Conservation (phyloP, 805 yeast genomes). For the Saturnispora mendoncae region DNA sequence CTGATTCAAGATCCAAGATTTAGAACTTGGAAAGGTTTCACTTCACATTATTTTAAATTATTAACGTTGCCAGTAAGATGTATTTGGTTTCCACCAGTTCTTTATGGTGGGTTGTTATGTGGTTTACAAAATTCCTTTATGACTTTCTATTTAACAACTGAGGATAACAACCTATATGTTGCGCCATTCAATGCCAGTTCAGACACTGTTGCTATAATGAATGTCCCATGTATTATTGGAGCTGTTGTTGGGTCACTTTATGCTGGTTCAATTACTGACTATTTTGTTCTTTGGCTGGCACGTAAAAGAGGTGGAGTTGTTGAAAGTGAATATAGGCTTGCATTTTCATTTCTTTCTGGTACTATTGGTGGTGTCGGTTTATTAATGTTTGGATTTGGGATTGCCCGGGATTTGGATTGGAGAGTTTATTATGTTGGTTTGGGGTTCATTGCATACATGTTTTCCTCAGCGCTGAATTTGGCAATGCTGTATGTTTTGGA, state of each 20-base stretch:
- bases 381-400: constrained; percentile 58
- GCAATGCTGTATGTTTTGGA: constrained; percentile 61
- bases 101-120: constrained; percentile 63
- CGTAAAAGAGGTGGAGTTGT: constrained; percentile 48
- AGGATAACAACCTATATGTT: constrained; percentile 53
- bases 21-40: constrained; percentile 5
- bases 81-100: constrained; percentile 46
- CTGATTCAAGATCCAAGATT: background rate
- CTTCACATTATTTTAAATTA: constrained; percentile 34
- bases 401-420: constrained; percentile 44
- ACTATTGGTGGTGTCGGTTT: constrained; percentile 52
- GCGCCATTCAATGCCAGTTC: constrained; percentile 59
- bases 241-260: constrained; percentile 56
- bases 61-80: constrained; percentile 25
- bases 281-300: constrained; percentile 58
- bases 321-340: constrained; percentile 57
- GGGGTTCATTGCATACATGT: constrained; percentile 57
- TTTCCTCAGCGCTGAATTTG: constrained; percentile 61
- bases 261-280: constrained; percentile 56
- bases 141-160: constrained; percentile 64
- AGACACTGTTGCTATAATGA: constrained; percentile 65
- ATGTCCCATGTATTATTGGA: constrained; percentile 61
- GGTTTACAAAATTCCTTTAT: constrained; percentile 70
- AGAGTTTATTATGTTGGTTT: constrained; percentile 49
- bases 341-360: constrained; percentile 48